These are phyloP conservation scores for Orychophragmus violaceus DNA, from an alignment of 345 rosid genomes.

Conservation along the genomic window DNA sequence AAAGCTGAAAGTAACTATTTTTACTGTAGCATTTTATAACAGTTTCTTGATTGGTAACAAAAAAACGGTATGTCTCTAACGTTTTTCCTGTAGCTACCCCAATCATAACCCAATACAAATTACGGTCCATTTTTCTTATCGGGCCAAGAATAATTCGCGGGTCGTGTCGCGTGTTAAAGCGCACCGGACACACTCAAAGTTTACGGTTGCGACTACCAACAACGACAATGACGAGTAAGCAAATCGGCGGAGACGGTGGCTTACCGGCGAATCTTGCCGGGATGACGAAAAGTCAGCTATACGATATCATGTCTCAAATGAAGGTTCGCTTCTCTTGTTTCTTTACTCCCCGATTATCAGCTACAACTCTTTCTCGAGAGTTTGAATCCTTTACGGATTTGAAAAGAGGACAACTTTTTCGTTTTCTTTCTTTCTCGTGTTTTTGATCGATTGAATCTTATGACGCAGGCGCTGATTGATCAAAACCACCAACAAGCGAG, in stretches of 20 bases:
- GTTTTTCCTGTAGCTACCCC: too few species aligned
- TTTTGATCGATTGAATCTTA: neutral
- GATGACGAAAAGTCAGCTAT: conserved; percentile 90
- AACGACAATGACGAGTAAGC: conserved; percentile 64
- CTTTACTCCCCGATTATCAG: neutral
- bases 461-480: conserved; percentile 64
- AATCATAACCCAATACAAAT: too few species aligned
- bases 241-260: conserved; percentile 59
- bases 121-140: neutral
- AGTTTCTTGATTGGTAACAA: too few species aligned
- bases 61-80: too few species aligned
- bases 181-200: neutral
- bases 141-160: neutral
- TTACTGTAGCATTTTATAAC: too few species aligned
- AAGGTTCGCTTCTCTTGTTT: conserved; percentile 37
- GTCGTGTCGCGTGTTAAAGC: neutral
- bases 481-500: conserved; percentile 91
- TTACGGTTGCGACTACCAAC: neutral
- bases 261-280: conserved; percentile 69
- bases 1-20: too few species aligned
- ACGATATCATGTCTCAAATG: conserved; percentile 93
- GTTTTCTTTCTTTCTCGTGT: neutral
- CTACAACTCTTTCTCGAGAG: neutral
- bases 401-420: neutral
- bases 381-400: neutral